Conservation (phyloP, 73 alveolate species). For the Symbiodinium pilosum region DNA sequence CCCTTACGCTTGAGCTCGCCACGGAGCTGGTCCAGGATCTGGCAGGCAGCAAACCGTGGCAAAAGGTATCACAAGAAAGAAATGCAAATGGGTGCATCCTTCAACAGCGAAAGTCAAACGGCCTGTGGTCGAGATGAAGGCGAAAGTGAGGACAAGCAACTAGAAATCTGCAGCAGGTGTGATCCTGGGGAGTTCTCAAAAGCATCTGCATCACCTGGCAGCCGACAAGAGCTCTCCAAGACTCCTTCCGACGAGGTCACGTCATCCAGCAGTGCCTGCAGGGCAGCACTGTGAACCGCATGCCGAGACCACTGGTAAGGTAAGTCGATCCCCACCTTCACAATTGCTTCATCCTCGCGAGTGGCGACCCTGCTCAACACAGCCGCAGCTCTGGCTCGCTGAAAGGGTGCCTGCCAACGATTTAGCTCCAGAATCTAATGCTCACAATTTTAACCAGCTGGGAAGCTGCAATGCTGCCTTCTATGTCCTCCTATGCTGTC, state of each 20-base stretch:
- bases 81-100: too few relatives aligned
- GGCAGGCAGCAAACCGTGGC: neutral
- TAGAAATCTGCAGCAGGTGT: neutral
- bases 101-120: too few relatives aligned
- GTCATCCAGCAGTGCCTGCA: neutral
- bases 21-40: neutral
- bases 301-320: too few relatives aligned
- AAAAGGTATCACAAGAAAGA: too few relatives aligned
- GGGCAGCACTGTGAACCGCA: neutral
- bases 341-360: neutral
- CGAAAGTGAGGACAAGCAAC: neutral
- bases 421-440: too few relatives aligned
- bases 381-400: slow-evolving; percentile 12
- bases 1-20: slow-evolving; percentile 1
- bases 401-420: neutral
- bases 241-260: neutral
- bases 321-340: too few relatives aligned
- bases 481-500: too few relatives aligned
- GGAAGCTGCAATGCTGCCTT: too few relatives aligned
- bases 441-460: too few relatives aligned
- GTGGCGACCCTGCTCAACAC: neutral
- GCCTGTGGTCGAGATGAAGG: neutral
- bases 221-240: neutral
- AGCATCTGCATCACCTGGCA: neutral
- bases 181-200: neutral